Base-by-base conservation (phyloP, 2,329 filamentous ascomycete species). In the Diaporthe longicolla region DNA sequence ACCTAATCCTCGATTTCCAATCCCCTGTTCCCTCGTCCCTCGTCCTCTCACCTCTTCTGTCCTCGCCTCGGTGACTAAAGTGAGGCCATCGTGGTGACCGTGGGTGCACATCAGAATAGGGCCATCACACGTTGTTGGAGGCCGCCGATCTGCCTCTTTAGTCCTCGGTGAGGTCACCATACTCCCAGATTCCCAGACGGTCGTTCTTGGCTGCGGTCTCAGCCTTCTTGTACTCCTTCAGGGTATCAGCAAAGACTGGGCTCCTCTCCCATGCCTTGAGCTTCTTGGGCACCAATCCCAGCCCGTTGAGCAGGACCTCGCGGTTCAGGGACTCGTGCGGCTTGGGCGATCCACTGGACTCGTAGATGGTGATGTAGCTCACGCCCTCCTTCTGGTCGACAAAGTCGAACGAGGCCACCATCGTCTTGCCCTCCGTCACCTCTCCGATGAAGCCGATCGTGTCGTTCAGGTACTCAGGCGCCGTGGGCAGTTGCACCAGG, bases 141-240 rank as follows among this genome's bases (percentile, higher is more conserved):
- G 17, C 13, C 21, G 37, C 26, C 9, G 15, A 40, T n/a, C 48
- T 66, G 45, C 17, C 50, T 37, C n/a, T 50, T 82, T 91, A 95
- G 81, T 97, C 95, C 86, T 98, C 95, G 19, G 95, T 97, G 81
- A 98, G 89, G 83, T 98, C 97, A 78, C 97, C 97, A 84, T 98
- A 99, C 89, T 99, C 97, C 95, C 96, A 99, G 90, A 98, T 97
- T 57, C 97, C 97, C 77, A 91, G 88, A 76, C 95, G 91, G 73
- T 92, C 91, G 72, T 90, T 87, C 89, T 97, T 98, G 6, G 96
- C 96, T 82, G 93, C 88, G 48, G 89, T 87, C 87, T 97, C 93
- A 69, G 93, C 90, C 82, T 93, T 89, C 80, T 90, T 92, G 76
- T 98, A 85, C 78, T 90, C 90, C 82, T 91, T 90, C 76, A 98